Evolutionary conservation across 2,329 filamentous ascomycete genomes (phyloP), one percentile per base, ranked within the genome.

Genomic region (Acephala macrosclerotiorum): DNA sequence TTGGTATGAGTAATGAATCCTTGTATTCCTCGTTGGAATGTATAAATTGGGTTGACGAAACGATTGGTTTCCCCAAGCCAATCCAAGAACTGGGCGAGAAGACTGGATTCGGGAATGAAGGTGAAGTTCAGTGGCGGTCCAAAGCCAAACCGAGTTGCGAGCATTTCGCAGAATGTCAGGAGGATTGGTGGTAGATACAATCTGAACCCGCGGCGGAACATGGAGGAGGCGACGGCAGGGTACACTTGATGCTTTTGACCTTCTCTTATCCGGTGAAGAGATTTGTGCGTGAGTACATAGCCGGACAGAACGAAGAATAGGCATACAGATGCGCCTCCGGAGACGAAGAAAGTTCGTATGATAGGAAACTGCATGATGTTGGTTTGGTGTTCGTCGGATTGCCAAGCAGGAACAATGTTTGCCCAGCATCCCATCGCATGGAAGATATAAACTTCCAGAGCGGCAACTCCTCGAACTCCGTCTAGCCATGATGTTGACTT

Each of bases 241-340:
- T 78, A 78, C 60, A 78, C 78, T 20, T 73, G 73, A 26, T 77
- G 75, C 35, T 71, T 68, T 22, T 78, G 72, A 29, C 77, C 74
- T 7, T 74, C 72, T 60, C 79, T 79, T 1, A 81, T 76, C 40
- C 75, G 73, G 29, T 74, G 72, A 25, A 84, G 73, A 0, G 81
- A 79, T 63, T 79, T 80, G 66, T 79, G 75, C 1, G 81, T 80
- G 25, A 84, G 77, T 0, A 79, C 81, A 68, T 83, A 83, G 40
- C 82, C 82, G 1, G 82, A 83, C 36, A 84, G 78, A 62, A 81
- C 77, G 71, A 84, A 84, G 73, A 84, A 84, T 51, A 84, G 74
- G 67, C 81, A 79, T 1, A 84, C 81, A 74, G 82, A 80, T 16
- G 81, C 77, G n/a, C 78, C 77, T 18, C 81, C 81, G 25, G 79